These are phyloP conservation scores for Metschnikowia vanudenii DNA, from an alignment of 805 yeast species.

Conservation along the genomic window DNA sequence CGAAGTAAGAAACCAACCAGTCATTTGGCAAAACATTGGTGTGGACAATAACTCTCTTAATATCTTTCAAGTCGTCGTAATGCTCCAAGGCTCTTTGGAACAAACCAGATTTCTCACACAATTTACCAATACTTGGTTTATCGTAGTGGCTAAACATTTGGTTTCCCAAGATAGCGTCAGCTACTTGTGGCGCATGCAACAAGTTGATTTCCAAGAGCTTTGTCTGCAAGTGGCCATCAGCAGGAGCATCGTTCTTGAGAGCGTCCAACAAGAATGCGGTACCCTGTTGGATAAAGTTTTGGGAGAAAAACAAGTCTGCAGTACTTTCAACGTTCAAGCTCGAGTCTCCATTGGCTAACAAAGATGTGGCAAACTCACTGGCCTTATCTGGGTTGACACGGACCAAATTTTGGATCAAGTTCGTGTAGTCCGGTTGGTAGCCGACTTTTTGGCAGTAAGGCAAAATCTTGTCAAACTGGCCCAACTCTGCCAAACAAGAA, in stretches of 20 bases:
- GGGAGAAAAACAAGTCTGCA: slow-evolving; percentile 92
- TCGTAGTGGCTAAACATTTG: slow-evolving; percentile 95
- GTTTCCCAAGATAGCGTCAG: slow-evolving; percentile 96
- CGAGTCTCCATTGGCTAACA: slow-evolving; percentile 60
- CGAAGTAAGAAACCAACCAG: slow-evolving; percentile 91
- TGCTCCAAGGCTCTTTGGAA: slow-evolving; percentile 95
- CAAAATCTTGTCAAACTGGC: slow-evolving; percentile 92
- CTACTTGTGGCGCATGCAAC: slow-evolving; percentile 97
- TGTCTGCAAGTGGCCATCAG: slow-evolving; percentile 95
- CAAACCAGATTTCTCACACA: slow-evolving; percentile 95
- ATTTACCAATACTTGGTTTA: slow-evolving; percentile 84
- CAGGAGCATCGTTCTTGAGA: slow-evolving; percentile 86
- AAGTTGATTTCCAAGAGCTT: slow-evolving; percentile 89
- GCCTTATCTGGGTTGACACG: slow-evolving; percentile 97
- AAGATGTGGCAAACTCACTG: slow-evolving; percentile 90
- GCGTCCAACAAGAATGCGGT: slow-evolving; percentile 96
- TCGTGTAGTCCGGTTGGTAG: slow-evolving; percentile 86
- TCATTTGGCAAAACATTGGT: slow-evolving; percentile 83
- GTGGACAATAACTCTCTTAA: slow-evolving; percentile 90
- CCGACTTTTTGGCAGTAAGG: slow-evolving; percentile 91
- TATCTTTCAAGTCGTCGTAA: slow-evolving; percentile 91
- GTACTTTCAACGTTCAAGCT: slow-evolving; percentile 77
- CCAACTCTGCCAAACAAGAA: slow-evolving; percentile 87
- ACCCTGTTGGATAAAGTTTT: slow-evolving; percentile 94
- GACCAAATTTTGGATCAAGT: slow-evolving; percentile 83